A percentile compares a stretch with the other conserved stretches of the same genome.
Conservation (phyloP, 331 rosid genomes). For the Erythrophleum ivorense region DNA sequence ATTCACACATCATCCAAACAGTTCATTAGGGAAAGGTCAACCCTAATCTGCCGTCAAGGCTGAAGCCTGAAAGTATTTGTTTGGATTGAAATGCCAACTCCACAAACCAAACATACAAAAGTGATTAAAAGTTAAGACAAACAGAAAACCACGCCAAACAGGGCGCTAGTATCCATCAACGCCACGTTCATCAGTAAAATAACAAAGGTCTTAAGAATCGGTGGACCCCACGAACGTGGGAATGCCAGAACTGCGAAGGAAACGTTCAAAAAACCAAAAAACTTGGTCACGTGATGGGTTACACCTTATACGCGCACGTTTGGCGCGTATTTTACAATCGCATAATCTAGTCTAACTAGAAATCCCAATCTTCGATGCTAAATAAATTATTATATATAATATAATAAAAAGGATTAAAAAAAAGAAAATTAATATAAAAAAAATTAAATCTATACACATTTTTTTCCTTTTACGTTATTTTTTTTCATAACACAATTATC, state of each 20-base stretch:
- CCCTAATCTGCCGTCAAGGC: not conserved
- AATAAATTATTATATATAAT: too few species aligned
- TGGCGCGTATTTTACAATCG: not conserved
- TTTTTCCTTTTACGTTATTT: too few species aligned
- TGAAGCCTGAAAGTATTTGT: not conserved
- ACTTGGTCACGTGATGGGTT: not conserved
- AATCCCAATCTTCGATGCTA: too few species aligned
- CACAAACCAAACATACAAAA: not conserved
- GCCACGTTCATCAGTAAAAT: not conserved
- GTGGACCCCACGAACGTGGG: conserved; percentile 10
- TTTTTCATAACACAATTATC: too few species aligned
- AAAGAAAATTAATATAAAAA: too few species aligned
- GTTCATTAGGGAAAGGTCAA: not conserved
- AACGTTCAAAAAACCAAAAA: not conserved
- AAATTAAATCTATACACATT: too few species aligned
- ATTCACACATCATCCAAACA: not conserved
- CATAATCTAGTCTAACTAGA: not conserved
- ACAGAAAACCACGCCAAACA: not conserved
- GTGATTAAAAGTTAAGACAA: not conserved
- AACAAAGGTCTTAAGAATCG: not conserved
- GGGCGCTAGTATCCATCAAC: not conserved
- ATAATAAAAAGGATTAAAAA: too few species aligned
- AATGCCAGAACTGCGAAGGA: not conserved
- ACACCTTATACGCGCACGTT: not conserved
- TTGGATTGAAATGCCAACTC: conserved; percentile 1